These are phyloP conservation scores for Hypoxylon crocopeplum DNA, from an alignment of 495 filamentous ascomycete genomes.

Conservation along the genomic window DNA sequence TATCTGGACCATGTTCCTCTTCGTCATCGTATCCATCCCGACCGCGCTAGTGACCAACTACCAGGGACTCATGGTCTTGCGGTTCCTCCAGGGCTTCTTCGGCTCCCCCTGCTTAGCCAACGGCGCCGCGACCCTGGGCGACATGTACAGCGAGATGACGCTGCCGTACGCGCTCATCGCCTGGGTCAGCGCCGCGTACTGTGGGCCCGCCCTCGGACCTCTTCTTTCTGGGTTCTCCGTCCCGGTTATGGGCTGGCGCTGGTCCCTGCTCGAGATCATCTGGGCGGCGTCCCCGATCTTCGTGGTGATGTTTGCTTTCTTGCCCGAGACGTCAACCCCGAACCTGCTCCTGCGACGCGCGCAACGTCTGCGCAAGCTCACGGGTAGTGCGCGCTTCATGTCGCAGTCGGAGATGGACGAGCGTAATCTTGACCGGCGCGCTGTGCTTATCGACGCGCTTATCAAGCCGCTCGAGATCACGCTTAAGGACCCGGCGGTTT, in stretches of 20 bases:
- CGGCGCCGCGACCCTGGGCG: conserved; percentile 77
- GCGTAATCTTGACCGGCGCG: conserved; percentile 51
- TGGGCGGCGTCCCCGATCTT: conserved; percentile 57
- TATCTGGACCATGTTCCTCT: conserved; percentile 70
- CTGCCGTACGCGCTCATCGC: conserved; percentile 75
- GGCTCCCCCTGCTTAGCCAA: conserved; percentile 79
- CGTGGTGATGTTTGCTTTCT: conserved; percentile 52
- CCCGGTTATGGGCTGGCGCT: conserved; percentile 61
- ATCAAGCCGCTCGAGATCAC: conserved; percentile 69
- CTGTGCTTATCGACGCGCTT: conserved; percentile 63
- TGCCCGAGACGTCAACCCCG: conserved; percentile 56
- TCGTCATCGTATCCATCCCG: conserved; percentile 76
- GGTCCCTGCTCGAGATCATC: conserved; percentile 63
- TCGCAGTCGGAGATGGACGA: conserved; percentile 63
- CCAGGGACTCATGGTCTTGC: conserved; percentile 71
- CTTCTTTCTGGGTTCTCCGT: conserved; percentile 71
- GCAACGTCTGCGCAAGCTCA: conserved; percentile 51
- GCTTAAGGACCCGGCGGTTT: conserved; percentile 66
- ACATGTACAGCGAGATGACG: conserved; percentile 73
- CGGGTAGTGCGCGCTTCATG: conserved; percentile 51
- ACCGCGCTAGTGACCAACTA: conserved; percentile 78
- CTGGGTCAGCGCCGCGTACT: conserved; percentile 57
- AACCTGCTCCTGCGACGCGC: conserved; percentile 53
- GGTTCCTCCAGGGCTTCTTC: conserved; percentile 78
- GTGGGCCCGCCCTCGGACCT: conserved; percentile 64